These are phyloP conservation scores for Coemansia sp. DNA, from an alignment of 192 early-diverging fungal species.

Conservation along the genomic window DNA sequence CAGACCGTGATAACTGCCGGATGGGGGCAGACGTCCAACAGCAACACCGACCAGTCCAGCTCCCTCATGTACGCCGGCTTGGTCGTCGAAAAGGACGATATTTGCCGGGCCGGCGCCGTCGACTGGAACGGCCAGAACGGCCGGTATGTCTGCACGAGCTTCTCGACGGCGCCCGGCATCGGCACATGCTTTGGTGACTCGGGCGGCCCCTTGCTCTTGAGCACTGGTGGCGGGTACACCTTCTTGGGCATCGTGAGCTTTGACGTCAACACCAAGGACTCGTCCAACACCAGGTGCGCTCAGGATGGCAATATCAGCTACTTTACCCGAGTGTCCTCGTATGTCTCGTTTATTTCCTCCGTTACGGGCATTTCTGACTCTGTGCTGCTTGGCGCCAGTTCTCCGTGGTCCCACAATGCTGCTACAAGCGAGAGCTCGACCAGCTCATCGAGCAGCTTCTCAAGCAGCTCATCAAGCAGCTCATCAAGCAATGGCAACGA, in stretches of 20 bases:
- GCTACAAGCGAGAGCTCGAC: neutral
- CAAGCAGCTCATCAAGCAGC: too few species aligned
- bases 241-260: slow-evolving; percentile 50
- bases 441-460: neutral
- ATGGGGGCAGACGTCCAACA: slow-evolving; percentile 44
- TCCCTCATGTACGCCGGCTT: slow-evolving; percentile 38
- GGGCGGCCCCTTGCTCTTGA: slow-evolving; percentile 46
- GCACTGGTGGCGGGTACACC: slow-evolving; percentile 26
- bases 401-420: slow-evolving; percentile 18
- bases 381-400: slow-evolving; percentile 11
- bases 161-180: slow-evolving; percentile 31
- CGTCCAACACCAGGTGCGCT: slow-evolving; percentile 41
- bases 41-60: slow-evolving; percentile 27
- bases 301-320: slow-evolving; percentile 48
- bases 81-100: slow-evolving; percentile 25
- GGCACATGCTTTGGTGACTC: slow-evolving; percentile 55
- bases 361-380: slow-evolving; percentile 32
- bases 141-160: slow-evolving; percentile 47
- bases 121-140: slow-evolving; percentile 44
- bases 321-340: slow-evolving; percentile 49
- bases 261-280: slow-evolving; percentile 45
- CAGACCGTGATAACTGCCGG: slow-evolving; percentile 35
- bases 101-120: slow-evolving; percentile 21
- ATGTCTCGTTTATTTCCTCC: slow-evolving; percentile 39
- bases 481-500: too few species aligned